Conservation (phyloP, 495 filamentous ascomycete genomes). For the Haplographium delicatum region DNA sequence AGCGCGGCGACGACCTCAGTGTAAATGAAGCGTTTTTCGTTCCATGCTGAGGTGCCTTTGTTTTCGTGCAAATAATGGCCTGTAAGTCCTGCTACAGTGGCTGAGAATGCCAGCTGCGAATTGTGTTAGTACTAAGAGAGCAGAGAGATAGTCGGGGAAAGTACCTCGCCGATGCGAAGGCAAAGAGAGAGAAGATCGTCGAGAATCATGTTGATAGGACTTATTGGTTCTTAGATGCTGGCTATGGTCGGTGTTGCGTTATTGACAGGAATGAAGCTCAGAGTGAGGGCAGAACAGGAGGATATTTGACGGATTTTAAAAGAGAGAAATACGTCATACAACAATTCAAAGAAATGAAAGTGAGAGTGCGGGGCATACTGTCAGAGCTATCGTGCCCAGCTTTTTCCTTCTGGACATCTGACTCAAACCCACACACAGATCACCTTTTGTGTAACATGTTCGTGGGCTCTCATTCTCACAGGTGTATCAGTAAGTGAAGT, state of each 20-base stretch:
- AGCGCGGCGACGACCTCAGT: constrained; percentile 53
- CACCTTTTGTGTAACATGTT: background rate
- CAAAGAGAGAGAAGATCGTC: constrained; percentile 45
- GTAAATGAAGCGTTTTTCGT: constrained; percentile 52
- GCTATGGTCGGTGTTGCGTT: background rate
- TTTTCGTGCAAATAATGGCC: constrained; percentile 44
- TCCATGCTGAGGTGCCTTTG: constrained; percentile 28
- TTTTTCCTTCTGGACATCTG: background rate
- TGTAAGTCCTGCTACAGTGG: constrained; percentile 52
- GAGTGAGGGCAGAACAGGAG: background rate
- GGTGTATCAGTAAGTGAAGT: constrained; percentile 13
- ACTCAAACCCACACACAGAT: background rate
- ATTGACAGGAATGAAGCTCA: background rate
- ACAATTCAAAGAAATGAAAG: background rate
- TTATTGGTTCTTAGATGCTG: background rate
- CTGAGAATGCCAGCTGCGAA: constrained; percentile 33
- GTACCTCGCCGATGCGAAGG: constrained; percentile 35
- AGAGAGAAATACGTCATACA: background rate
- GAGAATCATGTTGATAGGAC: constrained; percentile 23
- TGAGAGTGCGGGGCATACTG: background rate
- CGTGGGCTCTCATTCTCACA: background rate
- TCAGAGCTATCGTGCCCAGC: background rate
- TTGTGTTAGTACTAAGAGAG: background rate
- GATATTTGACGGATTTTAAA: no score
- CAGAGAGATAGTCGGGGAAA: background rate